Conservation (phyloP, 768 basidiomycete genomes). For the Pleurotus tuber-regium region DNA sequence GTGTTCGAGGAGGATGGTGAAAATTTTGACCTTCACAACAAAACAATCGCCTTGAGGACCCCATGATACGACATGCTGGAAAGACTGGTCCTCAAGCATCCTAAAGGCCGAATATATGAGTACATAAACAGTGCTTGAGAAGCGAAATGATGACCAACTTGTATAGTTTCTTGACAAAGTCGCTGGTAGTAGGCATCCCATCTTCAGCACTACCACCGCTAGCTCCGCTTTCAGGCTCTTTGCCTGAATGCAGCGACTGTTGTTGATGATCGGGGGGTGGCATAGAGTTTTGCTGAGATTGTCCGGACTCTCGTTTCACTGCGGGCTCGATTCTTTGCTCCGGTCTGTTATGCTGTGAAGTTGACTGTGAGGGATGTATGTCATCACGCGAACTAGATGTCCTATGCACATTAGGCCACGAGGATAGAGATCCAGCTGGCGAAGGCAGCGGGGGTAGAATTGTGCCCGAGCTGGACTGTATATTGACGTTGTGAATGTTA, state of each 20-base stretch:
- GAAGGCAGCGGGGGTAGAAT: slow-evolving; percentile 22
- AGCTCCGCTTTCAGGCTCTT: neutral
- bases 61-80: slow-evolving; percentile 78
- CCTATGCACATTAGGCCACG: slow-evolving; percentile 27
- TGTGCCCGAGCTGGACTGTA: slow-evolving; percentile 27
- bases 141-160: slow-evolving; percentile 54
- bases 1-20: too few species aligned
- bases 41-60: slow-evolving; percentile 83
- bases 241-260: neutral
- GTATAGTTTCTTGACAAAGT: slow-evolving; percentile 95
- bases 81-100: slow-evolving; percentile 83
- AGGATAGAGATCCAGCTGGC: slow-evolving; percentile 18
- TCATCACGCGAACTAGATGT: slow-evolving; percentile 43
- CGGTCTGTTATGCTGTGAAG: slow-evolving; percentile 17
- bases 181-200: slow-evolving; percentile 82
- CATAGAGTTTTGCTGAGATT: slow-evolving; percentile 4
- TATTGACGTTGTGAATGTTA: neutral
- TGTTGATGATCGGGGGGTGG: slow-evolving; percentile 10
- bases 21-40: slow-evolving; percentile 65
- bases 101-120: slow-evolving; percentile 44
- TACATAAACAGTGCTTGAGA: too few species aligned
- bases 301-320: slow-evolving; percentile 23
- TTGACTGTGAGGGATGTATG: slow-evolving; percentile 23
- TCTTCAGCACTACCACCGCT: slow-evolving; percentile 43
- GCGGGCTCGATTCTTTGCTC: slow-evolving; percentile 3